Evolutionary conservation across 495 filamentous ascomycete species (phyloP).

Genomic region (Tuber microsphaerosporum): DNA sequence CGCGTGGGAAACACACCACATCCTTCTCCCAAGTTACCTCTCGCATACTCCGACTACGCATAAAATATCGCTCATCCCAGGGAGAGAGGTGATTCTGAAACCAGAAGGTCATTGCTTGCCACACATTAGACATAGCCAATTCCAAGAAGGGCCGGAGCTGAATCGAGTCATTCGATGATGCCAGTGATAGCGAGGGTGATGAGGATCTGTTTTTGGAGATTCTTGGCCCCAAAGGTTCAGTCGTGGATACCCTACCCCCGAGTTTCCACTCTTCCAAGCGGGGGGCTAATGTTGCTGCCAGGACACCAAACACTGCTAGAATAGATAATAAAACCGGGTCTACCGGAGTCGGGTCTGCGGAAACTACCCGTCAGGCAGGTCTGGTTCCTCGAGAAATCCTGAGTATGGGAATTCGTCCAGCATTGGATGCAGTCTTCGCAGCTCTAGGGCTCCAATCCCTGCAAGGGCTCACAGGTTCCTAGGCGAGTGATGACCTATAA

Average conservation of each 20-base stretch:
- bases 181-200: neutral
- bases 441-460: neutral
- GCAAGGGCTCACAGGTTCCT: neutral
- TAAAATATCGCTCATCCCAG: neutral
- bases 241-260: neutral
- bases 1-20: neutral
- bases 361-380: neutral
- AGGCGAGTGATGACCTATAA: neutral
- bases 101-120: neutral
- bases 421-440: neutral
- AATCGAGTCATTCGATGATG: neutral
- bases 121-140: neutral
- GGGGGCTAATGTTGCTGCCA: neutral
- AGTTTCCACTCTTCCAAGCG: neutral
- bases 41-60: neutral
- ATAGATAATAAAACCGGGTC: neutral
- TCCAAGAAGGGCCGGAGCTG: neutral
- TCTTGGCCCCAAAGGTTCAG: neutral
- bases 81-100: neutral
- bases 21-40: neutral
- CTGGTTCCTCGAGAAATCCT: neutral
- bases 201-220: neutral
- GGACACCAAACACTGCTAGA: neutral
- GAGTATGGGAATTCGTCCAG: neutral
- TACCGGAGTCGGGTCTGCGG: neutral